Conservation (phyloP, 164 flowering plant species). For the Magnolia officinalis region DNA sequence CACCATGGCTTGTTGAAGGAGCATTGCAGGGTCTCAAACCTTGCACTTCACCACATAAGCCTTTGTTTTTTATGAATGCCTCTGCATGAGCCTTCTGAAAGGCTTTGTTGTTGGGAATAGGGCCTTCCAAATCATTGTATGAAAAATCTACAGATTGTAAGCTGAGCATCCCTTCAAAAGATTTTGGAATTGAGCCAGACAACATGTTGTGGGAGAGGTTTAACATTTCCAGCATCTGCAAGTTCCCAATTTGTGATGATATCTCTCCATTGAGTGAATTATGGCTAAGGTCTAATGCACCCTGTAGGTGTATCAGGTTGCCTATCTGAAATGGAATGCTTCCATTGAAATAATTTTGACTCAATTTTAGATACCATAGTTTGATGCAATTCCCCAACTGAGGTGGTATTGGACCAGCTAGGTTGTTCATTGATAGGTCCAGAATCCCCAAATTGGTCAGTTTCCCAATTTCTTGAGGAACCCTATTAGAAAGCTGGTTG, state of each 20-base stretch:
- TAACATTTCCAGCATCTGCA: conserved; percentile 11
- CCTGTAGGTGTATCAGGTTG: too few species aligned
- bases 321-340: too few species aligned
- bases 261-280: too few species aligned
- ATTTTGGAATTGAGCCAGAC: conserved; percentile 1
- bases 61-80: conserved; percentile 1
- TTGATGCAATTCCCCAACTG: too few species aligned
- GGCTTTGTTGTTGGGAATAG: background rate
- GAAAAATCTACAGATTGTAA: background rate
- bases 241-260: background rate
- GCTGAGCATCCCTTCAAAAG: background rate
- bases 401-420: too few species aligned
- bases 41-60: conserved; percentile 1
- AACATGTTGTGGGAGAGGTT: conserved; percentile 10
- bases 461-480: too few species aligned
- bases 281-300: too few species aligned
- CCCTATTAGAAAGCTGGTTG: too few species aligned
- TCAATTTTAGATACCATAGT: too few species aligned
- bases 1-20: background rate
- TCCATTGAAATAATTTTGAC: too few species aligned
- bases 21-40: conserved; percentile 2
- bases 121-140: conserved; percentile 4
- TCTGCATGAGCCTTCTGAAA: background rate
- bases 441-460: too few species aligned
- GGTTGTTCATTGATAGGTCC: too few species aligned